Base-by-base conservation (phyloP, 768 basidiomycete genomes). In the Pleurotus ostreatus region DNA sequence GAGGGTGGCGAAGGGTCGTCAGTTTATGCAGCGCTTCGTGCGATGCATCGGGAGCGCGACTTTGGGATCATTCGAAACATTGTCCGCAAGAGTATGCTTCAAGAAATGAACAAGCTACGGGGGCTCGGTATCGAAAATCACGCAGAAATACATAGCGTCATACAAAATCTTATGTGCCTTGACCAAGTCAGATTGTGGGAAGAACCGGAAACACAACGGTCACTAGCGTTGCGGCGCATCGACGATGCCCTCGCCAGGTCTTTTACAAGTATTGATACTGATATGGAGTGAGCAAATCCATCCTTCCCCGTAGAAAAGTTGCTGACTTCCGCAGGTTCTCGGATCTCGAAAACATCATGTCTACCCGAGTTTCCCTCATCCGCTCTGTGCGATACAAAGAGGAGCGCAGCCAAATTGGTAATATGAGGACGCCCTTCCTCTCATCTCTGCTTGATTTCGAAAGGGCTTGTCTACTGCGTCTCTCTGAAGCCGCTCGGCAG, bases 341-440 rank as follows among this genome's bases (percentile, higher is more conserved):
- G 3, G 81, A 85, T 61, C 72, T 89, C 11, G 94, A 98, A 64
- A 80, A 77, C 38, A 78, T 97, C 46, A 78, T 93, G 67, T 86
- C 92, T 2, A 92, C 89, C 2, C 85, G 92, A 3, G 76, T 88
- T 5, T 89, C 92, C 2, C 78, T 97, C n/a, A 69, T 97, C 13
- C 86, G 83, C 9, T 88, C 92, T 7, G 74, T 77, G 2, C 74
- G 84, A 51, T 76, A 83, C 59, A 82, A 81, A 60, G 91, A 94
- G 65, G 81, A 87, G 59, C 83, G 84, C 16, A 81, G 83, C 58
- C 85, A 86, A 62, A 85, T 96, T 22, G 94, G 94, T n/a, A 77
- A 78, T 25, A 66, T 92, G 61, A 63, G 74, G 4, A 79, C 84
- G 0, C 81, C 84, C 0, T 79, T 85, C 55, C 67, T 77, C 5